A percentile compares a stretch with the other conserved stretches of the same genome.
Conservation (phyloP, 1,284 basidiomycete species). For the Marasmius tenuissimus region DNA sequence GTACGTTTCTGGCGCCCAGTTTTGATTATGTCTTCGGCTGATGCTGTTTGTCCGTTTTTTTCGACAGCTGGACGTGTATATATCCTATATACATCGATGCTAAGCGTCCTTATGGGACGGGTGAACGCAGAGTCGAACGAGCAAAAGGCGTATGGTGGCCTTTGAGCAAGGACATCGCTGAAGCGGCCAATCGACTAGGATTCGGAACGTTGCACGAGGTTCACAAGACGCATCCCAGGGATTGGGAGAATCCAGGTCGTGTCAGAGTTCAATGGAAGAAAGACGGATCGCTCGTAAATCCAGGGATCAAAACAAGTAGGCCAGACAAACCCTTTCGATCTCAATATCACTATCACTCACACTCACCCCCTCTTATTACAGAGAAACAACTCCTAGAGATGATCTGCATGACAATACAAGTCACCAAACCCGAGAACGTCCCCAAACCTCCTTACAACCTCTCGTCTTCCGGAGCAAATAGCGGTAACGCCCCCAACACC, state of each 20-base stretch:
- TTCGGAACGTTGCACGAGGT: conserved; percentile 86
- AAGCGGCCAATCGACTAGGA: conserved; percentile 77
- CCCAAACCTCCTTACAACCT: conserved; percentile 66
- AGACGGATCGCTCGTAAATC: conserved; percentile 72
- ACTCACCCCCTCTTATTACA: conserved; percentile 37
- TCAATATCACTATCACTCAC: background rate
- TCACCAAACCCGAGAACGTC: conserved; percentile 67
- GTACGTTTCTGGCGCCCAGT: conserved; percentile 43
- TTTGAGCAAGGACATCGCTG: conserved; percentile 87
- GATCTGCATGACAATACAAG: conserved; percentile 76
- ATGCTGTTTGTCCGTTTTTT: conserved; percentile 9
- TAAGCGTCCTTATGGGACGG: conserved; percentile 83
- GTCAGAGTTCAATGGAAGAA: conserved; percentile 90
- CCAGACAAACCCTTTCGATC: conserved; percentile 15
- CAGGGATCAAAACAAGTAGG: conserved; percentile 79
- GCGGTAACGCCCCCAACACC: conserved; percentile 18
- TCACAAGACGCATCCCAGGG: conserved; percentile 86
- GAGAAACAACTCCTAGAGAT: conserved; percentile 81
- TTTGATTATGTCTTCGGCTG: conserved; percentile 7
- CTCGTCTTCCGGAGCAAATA: conserved; percentile 21
- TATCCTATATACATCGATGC: conserved; percentile 98
- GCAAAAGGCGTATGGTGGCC: conserved; percentile 92
- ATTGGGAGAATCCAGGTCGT: conserved; percentile 96
- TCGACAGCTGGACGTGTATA: conserved; percentile 83
- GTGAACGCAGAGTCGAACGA: conserved; percentile 80